These are phyloP conservation scores for Stereocaulon alpinum DNA, from an alignment of 495 filamentous ascomycete genomes.

Conservation along the genomic window DNA sequence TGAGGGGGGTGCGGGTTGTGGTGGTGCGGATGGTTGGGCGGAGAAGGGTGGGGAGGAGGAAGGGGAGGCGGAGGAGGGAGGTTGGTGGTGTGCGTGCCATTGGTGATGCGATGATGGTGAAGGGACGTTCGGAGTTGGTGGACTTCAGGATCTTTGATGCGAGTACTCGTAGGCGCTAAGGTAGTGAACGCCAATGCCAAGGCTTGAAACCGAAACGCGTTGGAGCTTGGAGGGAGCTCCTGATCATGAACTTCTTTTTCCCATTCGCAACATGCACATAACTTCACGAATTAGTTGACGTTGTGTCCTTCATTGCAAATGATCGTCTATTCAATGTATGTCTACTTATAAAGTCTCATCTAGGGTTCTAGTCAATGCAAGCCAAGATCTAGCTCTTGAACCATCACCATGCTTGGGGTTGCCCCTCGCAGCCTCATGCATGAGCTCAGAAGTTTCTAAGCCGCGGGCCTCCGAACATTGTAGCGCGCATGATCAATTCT, in stretches of 20 bases:
- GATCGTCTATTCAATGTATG: not conserved
- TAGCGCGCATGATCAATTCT: not conserved
- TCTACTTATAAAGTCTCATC: not conserved
- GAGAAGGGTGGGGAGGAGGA: constrained; percentile 20
- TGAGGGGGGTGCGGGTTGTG: constrained; percentile 33
- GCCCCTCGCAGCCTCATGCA: not conserved
- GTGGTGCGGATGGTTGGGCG: constrained; percentile 32
- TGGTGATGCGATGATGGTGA: not conserved
- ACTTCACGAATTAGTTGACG: too few species aligned
- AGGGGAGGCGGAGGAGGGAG: not conserved
- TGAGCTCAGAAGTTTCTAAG: not conserved
- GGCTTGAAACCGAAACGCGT: not conserved
- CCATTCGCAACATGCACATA: not conserved
- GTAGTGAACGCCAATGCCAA: not conserved
- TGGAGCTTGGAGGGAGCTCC: not conserved
- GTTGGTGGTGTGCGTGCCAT: too few species aligned
- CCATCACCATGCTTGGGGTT: too few species aligned
- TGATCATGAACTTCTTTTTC: not conserved
- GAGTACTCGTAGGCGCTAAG: too few species aligned
- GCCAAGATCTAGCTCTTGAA: not conserved
- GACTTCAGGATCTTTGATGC: not conserved
- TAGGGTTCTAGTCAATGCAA: not conserved
- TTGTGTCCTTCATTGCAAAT: not conserved
- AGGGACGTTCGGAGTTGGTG: not conserved
- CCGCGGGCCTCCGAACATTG: not conserved